Percentiles rank a stretch among this genome's conserved stretches.
phyloP scores from a whole-genome alignment of 805 yeast genomes.

The Schwanniomyces pseudopolymorphus region DNA sequence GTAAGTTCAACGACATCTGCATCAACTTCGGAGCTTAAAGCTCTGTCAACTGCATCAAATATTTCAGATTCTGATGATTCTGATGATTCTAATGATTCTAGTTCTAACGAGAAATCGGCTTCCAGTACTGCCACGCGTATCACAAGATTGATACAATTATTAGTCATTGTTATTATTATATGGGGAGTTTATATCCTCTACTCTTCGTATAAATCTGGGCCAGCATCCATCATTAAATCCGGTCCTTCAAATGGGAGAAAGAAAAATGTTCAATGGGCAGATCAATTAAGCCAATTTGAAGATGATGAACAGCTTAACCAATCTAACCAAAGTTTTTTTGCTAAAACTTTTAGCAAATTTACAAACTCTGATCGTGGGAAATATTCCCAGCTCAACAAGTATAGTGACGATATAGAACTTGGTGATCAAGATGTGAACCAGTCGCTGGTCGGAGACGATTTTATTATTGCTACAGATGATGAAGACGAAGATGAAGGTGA shows the following conservation, averaged over 20 bases:
- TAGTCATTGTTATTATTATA: slow-evolving; percentile 34
- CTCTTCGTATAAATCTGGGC: slow-evolving; percentile 34
- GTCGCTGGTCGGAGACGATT: slow-evolving; percentile 32
- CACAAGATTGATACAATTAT: slow-evolving; percentile 39
- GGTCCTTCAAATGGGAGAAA: slow-evolving; percentile 29
- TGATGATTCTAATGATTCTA: not conserved
- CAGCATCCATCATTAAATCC: slow-evolving; percentile 42
- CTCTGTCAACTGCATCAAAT: not conserved
- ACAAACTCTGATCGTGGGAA: slow-evolving; percentile 26
- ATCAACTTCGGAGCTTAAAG: not conserved
- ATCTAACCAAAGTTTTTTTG: slow-evolving; percentile 35
- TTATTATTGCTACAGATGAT: slow-evolving; percentile 51
- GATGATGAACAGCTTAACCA: slow-evolving; percentile 22
- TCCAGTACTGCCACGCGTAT: slow-evolving; percentile 10
- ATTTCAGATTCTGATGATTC: not conserved
- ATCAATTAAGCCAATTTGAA: slow-evolving; percentile 36
- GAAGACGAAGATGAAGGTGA: slow-evolving; percentile 19
- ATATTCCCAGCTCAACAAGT: slow-evolving; percentile 23
- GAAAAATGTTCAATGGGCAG: slow-evolving; percentile 51
- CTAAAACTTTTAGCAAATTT: slow-evolving; percentile 33
- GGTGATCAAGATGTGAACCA: slow-evolving; percentile 21
- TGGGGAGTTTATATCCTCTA: slow-evolving; percentile 44
- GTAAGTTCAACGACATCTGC: not conserved
- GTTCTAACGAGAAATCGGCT: not conserved
- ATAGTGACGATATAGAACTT: slow-evolving; percentile 43